Conservation (phyloP, 2,329 filamentous ascomycete genomes). For the Fusarium tricinctum region DNA sequence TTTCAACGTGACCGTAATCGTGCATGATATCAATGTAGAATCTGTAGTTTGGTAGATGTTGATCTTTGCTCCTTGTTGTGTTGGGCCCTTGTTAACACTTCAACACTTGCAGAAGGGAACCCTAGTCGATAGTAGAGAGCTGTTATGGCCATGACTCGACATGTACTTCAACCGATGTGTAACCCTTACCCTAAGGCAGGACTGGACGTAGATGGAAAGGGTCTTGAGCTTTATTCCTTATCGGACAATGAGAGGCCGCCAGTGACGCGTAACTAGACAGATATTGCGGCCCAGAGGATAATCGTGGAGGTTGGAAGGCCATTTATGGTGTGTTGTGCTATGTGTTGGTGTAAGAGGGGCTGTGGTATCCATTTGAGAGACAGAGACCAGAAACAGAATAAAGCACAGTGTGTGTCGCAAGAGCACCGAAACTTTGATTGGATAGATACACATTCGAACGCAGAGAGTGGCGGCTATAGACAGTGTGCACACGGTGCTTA, state of each 20-base stretch:
- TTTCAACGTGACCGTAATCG: slow-evolving; percentile 15
- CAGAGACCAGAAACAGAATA: slow-evolving; percentile 7
- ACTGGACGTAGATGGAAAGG: too few species aligned
- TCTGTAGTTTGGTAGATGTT: too few species aligned
- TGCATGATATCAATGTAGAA: too few species aligned
- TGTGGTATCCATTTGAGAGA: slow-evolving; percentile 17
- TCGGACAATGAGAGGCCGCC: slow-evolving; percentile 32
- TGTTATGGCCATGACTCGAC: too few species aligned
- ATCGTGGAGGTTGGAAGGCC: slow-evolving; percentile 26
- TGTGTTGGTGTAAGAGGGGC: slow-evolving; percentile 33
- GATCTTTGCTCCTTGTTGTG: too few species aligned
- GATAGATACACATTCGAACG: background rate
- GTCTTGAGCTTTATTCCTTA: background rate
- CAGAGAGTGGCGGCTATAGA: slow-evolving; percentile 11
- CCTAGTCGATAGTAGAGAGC: too few species aligned
- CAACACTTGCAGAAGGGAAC: too few species aligned
- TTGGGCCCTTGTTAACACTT: too few species aligned
- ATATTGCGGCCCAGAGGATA: background rate
- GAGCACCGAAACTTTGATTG: slow-evolving; percentile 13
- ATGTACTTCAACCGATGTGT: too few species aligned
- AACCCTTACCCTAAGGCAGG: too few species aligned
- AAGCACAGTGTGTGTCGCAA: slow-evolving; percentile 28
- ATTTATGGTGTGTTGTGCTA: slow-evolving; percentile 24
- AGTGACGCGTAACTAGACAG: slow-evolving; percentile 8
- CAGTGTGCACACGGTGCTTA: slow-evolving; percentile 31